These are phyloP conservation scores for Luffa acutangula DNA, from an alignment of 306 rosid genomes.

Conservation along the genomic window DNA sequence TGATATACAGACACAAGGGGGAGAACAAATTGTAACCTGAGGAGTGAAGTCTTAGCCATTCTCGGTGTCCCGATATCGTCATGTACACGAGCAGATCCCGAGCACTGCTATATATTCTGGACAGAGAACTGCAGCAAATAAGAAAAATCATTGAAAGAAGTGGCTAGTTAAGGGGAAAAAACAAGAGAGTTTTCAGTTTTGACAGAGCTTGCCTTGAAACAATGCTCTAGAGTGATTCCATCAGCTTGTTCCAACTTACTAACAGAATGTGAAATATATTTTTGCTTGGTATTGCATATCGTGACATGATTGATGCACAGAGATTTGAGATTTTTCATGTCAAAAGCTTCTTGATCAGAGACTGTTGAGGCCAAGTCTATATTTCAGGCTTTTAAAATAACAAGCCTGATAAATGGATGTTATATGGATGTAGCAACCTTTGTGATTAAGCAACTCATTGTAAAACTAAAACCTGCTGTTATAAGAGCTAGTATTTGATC, in stretches of 20 bases:
- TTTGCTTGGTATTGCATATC: neutral
- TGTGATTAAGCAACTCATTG: neutral
- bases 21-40: neutral
- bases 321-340: neutral
- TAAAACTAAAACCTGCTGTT: neutral
- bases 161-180: neutral
- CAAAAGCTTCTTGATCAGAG: neutral
- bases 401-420: neutral
- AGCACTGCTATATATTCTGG: neutral
- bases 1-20: neutral
- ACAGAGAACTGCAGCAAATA: neutral
- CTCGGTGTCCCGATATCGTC: neutral
- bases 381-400: neutral
- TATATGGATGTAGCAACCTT: neutral
- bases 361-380: neutral
- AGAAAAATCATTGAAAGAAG: neutral
- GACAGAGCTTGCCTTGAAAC: neutral
- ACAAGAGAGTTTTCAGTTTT: neutral
- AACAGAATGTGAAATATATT: neutral
- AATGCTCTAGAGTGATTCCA: neutral
- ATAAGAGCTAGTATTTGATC: slow-evolving; percentile 49
- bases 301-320: neutral
- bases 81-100: neutral
- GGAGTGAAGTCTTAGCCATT: neutral
- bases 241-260: neutral